phyloP scores from a whole-genome alignment of 257 asterid genomes.

The Fraxinus anomala region DNA sequence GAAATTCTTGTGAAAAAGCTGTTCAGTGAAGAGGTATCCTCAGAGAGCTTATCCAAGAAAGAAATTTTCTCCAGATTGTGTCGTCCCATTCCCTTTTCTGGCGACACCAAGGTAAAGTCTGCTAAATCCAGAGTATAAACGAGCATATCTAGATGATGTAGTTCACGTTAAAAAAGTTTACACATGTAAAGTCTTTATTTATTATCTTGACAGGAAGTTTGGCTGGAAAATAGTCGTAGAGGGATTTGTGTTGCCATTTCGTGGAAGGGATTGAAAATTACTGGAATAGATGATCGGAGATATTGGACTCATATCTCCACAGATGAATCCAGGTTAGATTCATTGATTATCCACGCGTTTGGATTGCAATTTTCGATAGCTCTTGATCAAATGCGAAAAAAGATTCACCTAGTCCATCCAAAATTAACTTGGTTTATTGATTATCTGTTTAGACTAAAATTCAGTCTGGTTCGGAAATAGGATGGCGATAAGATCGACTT shows the following conservation, averaged over 20 bases:
- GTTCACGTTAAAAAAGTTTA: background rate
- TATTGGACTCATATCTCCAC: constrained; percentile 50
- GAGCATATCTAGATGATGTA: too few species aligned
- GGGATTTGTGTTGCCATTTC: constrained; percentile 53
- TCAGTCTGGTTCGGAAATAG: background rate
- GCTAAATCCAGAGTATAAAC: too few species aligned
- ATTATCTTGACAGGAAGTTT: constrained; percentile 38
- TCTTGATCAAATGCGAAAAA: too few species aligned
- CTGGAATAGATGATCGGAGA: constrained; percentile 58
- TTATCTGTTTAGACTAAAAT: too few species aligned
- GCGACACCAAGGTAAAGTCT: constrained; percentile 44
- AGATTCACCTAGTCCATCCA: too few species aligned
- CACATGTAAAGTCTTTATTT: background rate
- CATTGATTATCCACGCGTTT: too few species aligned
- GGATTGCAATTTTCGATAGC: too few species aligned
- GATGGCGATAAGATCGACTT: background rate
- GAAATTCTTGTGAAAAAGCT: constrained; percentile 37
- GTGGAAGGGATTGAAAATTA: constrained; percentile 63
- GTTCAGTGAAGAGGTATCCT: background rate
- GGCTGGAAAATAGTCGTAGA: constrained; percentile 53
- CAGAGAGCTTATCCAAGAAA: constrained; percentile 32
- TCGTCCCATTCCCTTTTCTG: constrained; percentile 37
- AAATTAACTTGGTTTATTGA: too few species aligned
- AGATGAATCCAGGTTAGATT: constrained; percentile 56
- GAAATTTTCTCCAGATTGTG: constrained; percentile 39